Evolutionary conservation across 164 flowering plant genomes (phyloP).

Genomic region (Aristolochia californica): DNA sequence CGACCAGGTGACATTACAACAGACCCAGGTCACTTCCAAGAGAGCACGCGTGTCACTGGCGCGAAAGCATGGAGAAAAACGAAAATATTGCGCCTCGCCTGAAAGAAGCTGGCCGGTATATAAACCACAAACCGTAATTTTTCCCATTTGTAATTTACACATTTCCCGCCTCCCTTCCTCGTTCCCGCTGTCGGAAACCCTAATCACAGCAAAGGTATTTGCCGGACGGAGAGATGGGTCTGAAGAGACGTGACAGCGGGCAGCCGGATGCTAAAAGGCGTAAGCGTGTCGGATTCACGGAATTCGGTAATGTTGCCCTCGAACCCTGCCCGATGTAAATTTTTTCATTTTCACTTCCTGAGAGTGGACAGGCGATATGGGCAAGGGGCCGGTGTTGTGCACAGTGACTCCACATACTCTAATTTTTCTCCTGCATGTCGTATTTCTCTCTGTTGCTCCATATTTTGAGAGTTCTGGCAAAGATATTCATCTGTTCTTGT

Average conservation of each 20-base stretch:
- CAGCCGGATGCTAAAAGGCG: constrained; percentile 44
- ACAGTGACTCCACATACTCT: too few relatives aligned
- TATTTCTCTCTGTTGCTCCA: too few relatives aligned
- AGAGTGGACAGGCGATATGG: too few relatives aligned
- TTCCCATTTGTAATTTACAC: neutral
- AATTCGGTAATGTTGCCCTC: constrained; percentile 25
- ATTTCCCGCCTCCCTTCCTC: constrained; percentile 5
- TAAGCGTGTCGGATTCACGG: constrained; percentile 55
- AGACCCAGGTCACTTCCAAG: too few relatives aligned
- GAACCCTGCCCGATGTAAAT: neutral
- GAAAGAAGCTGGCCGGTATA: neutral
- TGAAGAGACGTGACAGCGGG: constrained; percentile 10
- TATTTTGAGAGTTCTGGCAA: too few relatives aligned
- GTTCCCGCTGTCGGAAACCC: neutral
- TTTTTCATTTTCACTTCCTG: neutral
- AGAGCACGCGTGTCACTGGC: too few relatives aligned
- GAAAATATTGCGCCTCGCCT: neutral
- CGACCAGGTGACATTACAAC: too few relatives aligned
- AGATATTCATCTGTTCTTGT: too few relatives aligned
- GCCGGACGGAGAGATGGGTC: neutral
- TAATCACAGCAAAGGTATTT: neutral
- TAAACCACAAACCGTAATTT: neutral
- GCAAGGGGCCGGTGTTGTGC: too few relatives aligned
- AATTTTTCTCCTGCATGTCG: too few relatives aligned
- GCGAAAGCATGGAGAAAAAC: too few relatives aligned